Conservation (phyloP, 2,329 filamentous ascomycete species). For the Meredithiella fracta region DNA sequence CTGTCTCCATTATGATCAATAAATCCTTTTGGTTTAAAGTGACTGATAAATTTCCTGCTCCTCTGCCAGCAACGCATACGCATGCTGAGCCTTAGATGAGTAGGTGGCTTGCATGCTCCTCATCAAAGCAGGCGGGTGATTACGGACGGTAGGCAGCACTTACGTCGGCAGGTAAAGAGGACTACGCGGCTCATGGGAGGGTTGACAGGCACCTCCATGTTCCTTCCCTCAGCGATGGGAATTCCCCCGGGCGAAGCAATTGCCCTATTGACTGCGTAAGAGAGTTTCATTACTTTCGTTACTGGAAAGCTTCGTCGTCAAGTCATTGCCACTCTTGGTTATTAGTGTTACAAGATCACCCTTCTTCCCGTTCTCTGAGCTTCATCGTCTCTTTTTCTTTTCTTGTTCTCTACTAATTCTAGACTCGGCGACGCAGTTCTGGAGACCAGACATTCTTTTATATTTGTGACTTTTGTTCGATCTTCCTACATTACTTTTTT, state of each 20-base stretch:
- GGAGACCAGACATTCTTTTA: neutral
- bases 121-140: neutral
- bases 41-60: neutral
- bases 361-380: no score
- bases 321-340: neutral
- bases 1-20: neutral
- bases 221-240: neutral
- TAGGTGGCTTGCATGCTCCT: neutral
- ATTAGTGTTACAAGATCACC: neutral
- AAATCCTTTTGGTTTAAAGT: neutral
- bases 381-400: neutral
- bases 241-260: neutral
- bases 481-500: neutral
- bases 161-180: neutral
- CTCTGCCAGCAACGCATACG: neutral
- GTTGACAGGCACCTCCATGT: neutral
- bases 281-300: constrained; percentile 1
- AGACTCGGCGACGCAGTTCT: neutral
- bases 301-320: neutral
- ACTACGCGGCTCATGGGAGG: constrained; percentile 1
- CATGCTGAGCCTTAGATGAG: neutral
- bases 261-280: constrained; percentile 1
- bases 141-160: neutral
- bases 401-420: neutral
- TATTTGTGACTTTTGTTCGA: neutral